A percentile compares a stretch with the other conserved stretches of the same genome.
These are phyloP conservation scores for Diaporthe citri DNA, from an alignment of 2,329 filamentous ascomycete species.

Conservation along the genomic window DNA sequence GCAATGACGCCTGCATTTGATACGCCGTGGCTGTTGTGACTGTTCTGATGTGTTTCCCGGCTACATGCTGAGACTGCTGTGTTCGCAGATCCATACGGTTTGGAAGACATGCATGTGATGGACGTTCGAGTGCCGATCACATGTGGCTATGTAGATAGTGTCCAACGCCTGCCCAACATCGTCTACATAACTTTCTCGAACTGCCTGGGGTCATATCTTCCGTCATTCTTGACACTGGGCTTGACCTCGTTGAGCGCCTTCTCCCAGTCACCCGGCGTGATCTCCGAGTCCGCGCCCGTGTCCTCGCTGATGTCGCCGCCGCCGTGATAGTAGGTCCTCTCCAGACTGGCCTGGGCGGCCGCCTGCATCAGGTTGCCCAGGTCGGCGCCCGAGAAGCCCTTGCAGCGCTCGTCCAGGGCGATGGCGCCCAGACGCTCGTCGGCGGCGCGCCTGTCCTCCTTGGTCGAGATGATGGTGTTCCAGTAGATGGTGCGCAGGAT, in stretches of 20 bases:
- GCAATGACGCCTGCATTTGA: background rate
- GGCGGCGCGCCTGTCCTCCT: slow-evolving; percentile 40
- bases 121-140: background rate
- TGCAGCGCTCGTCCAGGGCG: slow-evolving; percentile 76
- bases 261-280: slow-evolving; percentile 64
- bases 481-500: slow-evolving; percentile 80
- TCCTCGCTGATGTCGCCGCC: slow-evolving; percentile 38
- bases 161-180: too few species aligned
- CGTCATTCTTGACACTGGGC: slow-evolving; percentile 63
- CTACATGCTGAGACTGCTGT: too few species aligned
- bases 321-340: slow-evolving; percentile 45
- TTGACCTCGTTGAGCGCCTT: slow-evolving; percentile 61
- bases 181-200: slow-evolving; percentile 33
- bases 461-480: slow-evolving; percentile 64
- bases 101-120: background rate
- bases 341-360: slow-evolving; percentile 54
- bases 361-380: slow-evolving; percentile 64
- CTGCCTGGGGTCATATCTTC: slow-evolving; percentile 53
- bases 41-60: background rate
- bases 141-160: background rate
- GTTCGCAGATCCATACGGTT: background rate
- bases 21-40: background rate
- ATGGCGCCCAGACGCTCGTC: slow-evolving; percentile 65
- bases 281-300: slow-evolving; percentile 48
- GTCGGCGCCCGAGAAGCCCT: slow-evolving; percentile 81